Percentiles rank a stretch among this genome's conserved stretches.
These are phyloP conservation scores for Euphorbia peplus DNA, from an alignment of 345 rosid species.

Conservation along the genomic window DNA sequence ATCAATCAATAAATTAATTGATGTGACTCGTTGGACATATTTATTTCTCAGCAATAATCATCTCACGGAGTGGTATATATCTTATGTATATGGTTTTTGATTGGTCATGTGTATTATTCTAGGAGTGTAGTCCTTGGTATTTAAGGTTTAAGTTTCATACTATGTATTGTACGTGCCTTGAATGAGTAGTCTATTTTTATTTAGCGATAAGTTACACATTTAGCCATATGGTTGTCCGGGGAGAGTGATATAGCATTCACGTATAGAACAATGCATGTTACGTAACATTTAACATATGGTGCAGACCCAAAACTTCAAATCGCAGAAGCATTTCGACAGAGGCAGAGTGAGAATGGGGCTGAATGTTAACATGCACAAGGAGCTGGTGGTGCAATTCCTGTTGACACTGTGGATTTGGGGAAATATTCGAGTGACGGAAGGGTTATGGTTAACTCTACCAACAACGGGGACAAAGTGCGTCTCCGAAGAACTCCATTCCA, in stretches of 20 bases:
- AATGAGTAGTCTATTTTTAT: not conserved
- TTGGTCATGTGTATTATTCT: no score
- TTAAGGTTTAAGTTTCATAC: not conserved
- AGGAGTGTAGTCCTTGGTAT: not conserved
- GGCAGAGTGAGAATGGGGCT: not conserved
- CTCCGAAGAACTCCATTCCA: conserved; percentile 82
- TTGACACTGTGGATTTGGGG: conserved; percentile 15
- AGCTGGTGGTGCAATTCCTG: conserved; percentile 8
- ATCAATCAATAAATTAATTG: no score
- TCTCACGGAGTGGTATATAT: no score
- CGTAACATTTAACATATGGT: no score
- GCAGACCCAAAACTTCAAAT: no score
- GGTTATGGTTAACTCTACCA: conserved; percentile 77
- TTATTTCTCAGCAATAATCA: no score
- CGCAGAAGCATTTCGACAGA: not conserved
- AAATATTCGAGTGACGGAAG: conserved; percentile 32
- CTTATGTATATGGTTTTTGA: no score
- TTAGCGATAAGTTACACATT: no score
- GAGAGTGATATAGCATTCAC: no score
- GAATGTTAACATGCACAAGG: conserved; percentile 13
- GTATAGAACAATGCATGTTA: no score
- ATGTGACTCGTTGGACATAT: no score
- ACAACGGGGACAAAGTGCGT: conserved; percentile 73
- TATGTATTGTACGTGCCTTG: not conserved
- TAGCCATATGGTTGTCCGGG: no score